A percentile compares a stretch with the other conserved stretches of the same genome.
Evolutionary conservation across 371 early-diverging fungal genomes (phyloP).

Genomic region (Chytridium lagenaria): DNA sequence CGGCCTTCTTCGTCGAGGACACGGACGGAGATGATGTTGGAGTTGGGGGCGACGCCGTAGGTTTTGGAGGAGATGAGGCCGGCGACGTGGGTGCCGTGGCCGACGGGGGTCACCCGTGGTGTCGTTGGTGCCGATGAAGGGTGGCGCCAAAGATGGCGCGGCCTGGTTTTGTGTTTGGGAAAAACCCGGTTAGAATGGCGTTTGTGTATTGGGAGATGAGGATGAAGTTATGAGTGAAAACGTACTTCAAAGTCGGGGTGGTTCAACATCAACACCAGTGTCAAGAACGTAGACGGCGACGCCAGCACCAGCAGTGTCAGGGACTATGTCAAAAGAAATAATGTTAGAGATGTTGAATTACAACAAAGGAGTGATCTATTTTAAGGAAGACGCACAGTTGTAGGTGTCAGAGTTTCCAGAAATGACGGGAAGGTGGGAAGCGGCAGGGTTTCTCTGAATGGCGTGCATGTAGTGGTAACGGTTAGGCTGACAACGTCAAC

Average conservation of each 20-base stretch:
- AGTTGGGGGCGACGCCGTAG: conserved; percentile 83
- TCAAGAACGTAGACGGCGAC: conserved; percentile 75
- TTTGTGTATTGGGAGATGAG: too few relatives aligned
- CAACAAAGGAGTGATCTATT: neutral
- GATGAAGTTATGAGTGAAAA: too few relatives aligned
- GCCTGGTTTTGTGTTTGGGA: too few relatives aligned
- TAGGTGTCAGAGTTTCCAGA: neutral
- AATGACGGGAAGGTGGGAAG: neutral
- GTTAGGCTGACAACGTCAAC: neutral
- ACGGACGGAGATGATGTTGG: conserved; percentile 74
- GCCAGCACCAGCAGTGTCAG: neutral
- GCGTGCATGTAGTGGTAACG: neutral
- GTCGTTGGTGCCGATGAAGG: conserved; percentile 53
- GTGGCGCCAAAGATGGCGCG: conserved; percentile 72
- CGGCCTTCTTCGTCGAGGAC: conserved; percentile 66
- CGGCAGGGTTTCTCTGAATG: neutral
- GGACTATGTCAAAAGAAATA: neutral
- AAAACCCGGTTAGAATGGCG: too few relatives aligned
- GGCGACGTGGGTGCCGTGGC: conserved; percentile 77
- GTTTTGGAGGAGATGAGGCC: conserved; percentile 63
- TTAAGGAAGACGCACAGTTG: neutral
- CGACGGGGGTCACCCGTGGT: conserved; percentile 44
- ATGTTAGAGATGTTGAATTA: neutral
- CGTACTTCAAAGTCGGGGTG: conserved; percentile 78
- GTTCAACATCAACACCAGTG: conserved; percentile 67